Evolutionary conservation across 768 basidiomycete species (phyloP).

Genomic region (Dendrothele bispora): DNA sequence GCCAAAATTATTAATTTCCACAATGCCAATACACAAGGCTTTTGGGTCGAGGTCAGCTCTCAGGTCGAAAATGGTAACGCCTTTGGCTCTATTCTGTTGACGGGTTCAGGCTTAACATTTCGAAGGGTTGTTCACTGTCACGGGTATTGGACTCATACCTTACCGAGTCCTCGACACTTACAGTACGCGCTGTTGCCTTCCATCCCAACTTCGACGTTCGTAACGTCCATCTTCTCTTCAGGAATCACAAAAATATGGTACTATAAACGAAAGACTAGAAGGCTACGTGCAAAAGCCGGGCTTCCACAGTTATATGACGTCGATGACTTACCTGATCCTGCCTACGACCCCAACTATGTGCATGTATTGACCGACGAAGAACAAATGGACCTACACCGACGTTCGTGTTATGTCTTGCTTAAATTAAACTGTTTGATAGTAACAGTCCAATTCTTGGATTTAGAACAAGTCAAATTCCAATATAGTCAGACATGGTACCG

Average conservation of each 20-base stretch:
- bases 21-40: conserved; percentile 66
- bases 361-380: conserved; percentile 69
- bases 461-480: conserved; percentile 70
- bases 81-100: too few relatives aligned
- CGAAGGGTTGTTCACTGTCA: conserved; percentile 73
- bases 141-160: conserved; percentile 80
- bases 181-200: conserved; percentile 40
- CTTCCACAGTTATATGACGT: conserved; percentile 69
- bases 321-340: conserved; percentile 82
- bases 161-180: conserved; percentile 76
- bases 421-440: too few relatives aligned
- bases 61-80: conserved; percentile 74
- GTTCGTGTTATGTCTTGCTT: conserved; percentile 37
- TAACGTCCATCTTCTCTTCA: conserved; percentile 23
- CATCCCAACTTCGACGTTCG: not conserved
- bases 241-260: conserved; percentile 75
- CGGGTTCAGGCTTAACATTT: not conserved
- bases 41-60: conserved; percentile 79
- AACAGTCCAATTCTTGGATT: not conserved
- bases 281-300: conserved; percentile 58
- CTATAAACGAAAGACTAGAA: conserved; percentile 61
- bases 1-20: conserved; percentile 69
- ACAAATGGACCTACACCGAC: conserved; percentile 62
- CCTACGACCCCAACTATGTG: conserved; percentile 67
- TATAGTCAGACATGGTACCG: conserved; percentile 83